Evolutionary conservation across 1,284 basidiomycete species (phyloP).

Genomic region (Chalciporus piperatoides): DNA sequence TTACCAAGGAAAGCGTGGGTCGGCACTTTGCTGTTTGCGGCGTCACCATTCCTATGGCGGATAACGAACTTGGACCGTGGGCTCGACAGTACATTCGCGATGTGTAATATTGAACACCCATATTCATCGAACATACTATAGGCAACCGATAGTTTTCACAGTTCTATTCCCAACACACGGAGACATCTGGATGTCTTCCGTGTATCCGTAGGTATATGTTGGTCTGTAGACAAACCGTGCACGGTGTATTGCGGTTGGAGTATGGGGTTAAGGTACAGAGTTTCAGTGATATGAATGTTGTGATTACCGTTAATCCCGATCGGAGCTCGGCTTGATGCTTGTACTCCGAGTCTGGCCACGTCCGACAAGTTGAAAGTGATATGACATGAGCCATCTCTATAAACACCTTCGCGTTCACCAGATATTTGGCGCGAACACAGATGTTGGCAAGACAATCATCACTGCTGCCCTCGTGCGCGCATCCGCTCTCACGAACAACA

Average conservation of each 20-base stretch:
- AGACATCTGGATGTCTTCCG: conserved; percentile 30
- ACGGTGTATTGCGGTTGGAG: conserved; percentile 19
- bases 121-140: conserved; percentile 16
- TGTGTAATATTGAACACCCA: conserved; percentile 23
- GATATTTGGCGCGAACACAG: conserved; percentile 88
- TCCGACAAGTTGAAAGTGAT: not conserved
- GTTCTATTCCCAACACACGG: conserved; percentile 1
- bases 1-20: conserved; percentile 30
- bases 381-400: conserved; percentile 49
- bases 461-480: conserved; percentile 80
- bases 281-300: conserved; percentile 1
- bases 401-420: conserved; percentile 82
- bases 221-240: conserved; percentile 4
- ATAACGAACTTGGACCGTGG: conserved; percentile 41
- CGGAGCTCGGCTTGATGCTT: too few species aligned
- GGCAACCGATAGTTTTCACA: conserved; percentile 5
- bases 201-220: conserved; percentile 14
- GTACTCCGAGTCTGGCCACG: too few species aligned
- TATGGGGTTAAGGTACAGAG: conserved; percentile 18
- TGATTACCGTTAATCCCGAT: conserved; percentile 1
- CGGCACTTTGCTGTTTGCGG: conserved; percentile 42
- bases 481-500: conserved; percentile 49
- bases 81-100: conserved; percentile 35
- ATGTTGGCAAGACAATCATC: conserved; percentile 90
- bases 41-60: conserved; percentile 34